These are phyloP conservation scores for Trametes cinnabarina DNA, from an alignment of 768 basidiomycete species.

Conservation along the genomic window DNA sequence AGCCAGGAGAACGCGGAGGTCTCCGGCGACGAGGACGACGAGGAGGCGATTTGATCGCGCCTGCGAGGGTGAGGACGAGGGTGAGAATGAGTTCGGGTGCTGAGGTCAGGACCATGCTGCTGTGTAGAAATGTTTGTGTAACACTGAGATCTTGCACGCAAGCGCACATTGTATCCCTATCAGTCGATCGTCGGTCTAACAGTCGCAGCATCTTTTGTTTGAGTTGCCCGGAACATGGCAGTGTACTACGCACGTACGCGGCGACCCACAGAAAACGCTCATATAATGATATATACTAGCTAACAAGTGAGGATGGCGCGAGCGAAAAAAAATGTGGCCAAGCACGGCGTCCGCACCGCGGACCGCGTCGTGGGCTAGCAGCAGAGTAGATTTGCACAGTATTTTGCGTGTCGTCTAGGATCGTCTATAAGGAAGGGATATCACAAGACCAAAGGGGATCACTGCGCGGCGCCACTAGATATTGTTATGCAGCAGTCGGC, in stretches of 20 bases:
- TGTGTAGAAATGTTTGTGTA: no score
- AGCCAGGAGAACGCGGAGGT: slow-evolving; percentile 94
- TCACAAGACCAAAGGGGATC: neutral
- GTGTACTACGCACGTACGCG: no score
- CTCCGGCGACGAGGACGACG: slow-evolving; percentile 90
- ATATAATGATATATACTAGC: neutral
- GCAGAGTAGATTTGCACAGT: neutral
- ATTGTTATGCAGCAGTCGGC: slow-evolving; percentile 52
- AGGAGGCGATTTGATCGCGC: slow-evolving; percentile 40
- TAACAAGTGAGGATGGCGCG: neutral
- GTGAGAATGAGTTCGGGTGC: no score
- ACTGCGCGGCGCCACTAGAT: slow-evolving; percentile 15
- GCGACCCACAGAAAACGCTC: no score
- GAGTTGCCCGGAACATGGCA: no score
- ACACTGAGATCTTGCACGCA: neutral
- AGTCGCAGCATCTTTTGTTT: neutral
- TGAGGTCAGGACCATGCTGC: no score
- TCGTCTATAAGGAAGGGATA: neutral
- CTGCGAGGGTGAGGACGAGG: neutral
- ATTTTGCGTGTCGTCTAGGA: neutral
- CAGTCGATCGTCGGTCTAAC: slow-evolving; percentile 5
- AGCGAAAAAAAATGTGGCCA: no score
- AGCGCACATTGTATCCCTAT: slow-evolving; percentile 4
- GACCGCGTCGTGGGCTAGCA: neutral
- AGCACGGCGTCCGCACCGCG: no score